Evolutionary conservation across 306 rosid genomes (phyloP).

Genomic region (Astragalus membranaceus): DNA sequence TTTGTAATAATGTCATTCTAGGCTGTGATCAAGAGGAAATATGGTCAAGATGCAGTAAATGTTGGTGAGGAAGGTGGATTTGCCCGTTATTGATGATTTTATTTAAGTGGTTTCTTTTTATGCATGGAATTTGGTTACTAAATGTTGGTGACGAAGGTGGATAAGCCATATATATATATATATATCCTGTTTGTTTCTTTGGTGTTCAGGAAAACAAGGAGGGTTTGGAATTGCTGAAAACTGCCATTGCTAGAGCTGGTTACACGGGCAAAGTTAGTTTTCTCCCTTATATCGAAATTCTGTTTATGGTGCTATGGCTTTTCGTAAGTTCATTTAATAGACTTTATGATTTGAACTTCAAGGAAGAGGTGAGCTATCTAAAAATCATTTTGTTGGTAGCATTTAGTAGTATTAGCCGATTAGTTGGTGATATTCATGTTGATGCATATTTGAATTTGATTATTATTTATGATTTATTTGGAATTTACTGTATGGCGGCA

Average conservation of each 20-base stretch:
- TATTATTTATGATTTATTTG: not conserved
- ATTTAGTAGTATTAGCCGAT: too few species aligned
- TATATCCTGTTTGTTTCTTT: too few species aligned
- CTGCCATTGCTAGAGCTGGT: constrained; percentile 96
- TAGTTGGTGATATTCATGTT: too few species aligned
- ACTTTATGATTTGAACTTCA: constrained; percentile 81
- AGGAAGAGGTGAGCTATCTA: constrained; percentile 70
- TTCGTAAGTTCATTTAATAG: not conserved
- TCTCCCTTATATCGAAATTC: not conserved
- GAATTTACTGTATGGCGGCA: constrained; percentile 4
- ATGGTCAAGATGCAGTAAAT: constrained; percentile 94
- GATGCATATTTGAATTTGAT: too few species aligned
- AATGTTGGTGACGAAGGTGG: too few species aligned
- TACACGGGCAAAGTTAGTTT: constrained; percentile 79
- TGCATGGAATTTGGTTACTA: not conserved
- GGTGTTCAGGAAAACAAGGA: constrained; percentile 98
- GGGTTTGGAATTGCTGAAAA: constrained; percentile 92
- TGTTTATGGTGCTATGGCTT: not conserved
- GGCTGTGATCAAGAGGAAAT: constrained; percentile 96
- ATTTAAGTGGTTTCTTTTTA: not conserved
- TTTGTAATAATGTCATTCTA: constrained; percentile 29
- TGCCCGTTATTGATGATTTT: constrained; percentile 48
- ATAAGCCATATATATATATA: too few species aligned
- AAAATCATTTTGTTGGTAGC: too few species aligned
- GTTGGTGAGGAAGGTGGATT: constrained; percentile 99